Evolutionary conservation across 2,329 filamentous ascomycete genomes (phyloP), one percentile per base, ranked within the genome.

Genomic region (Calycina herbarum): DNA sequence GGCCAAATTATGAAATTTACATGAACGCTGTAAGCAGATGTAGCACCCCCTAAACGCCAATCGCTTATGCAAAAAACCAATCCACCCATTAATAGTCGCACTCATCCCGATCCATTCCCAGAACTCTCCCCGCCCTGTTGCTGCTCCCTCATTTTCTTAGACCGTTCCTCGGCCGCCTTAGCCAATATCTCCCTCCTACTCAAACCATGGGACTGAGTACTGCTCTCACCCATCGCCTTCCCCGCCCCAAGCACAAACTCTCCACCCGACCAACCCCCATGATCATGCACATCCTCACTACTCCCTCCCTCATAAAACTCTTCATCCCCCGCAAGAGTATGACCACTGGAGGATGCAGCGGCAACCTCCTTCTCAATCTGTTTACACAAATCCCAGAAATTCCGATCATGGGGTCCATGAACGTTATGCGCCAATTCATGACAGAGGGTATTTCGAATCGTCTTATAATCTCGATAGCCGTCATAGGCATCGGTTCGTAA

Each of bases 341-440:
- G 80, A 0, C 94, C 94, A 0, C 88, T 87, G 29, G 83, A 96
- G 80, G 97, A 93, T 17, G 86, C 90, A 59, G 80, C 81, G 65
- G 90, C 89, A 2, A 97, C 94, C 81, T 97, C 94, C 61, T 84
- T 83, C 81, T 98, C 94, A 73, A 97, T 96, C 80, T 90, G 85
- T 71, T 88, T 89, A 71, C 92, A 97, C 73, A 99, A 77, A 62
- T 93, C 86, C 94, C 95, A 98, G 75, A 99, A 99, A 58, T 91
- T 81, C 20, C 87, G 82, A 77, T 98, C 93, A 77, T 99, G 95
- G 0, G 90, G 87, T 0, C 90, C 83, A 79, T 90, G 89, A 10
- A 97, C 92, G 73, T 97, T 97, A 78, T 99, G 95, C 70, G 94
- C 90, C 20, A 99, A 82, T 80, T 99, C 95, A 79, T 99, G 95